Conservation (phyloP, 2,329 filamentous ascomycete species). For the Nannizzia gypsea region DNA sequence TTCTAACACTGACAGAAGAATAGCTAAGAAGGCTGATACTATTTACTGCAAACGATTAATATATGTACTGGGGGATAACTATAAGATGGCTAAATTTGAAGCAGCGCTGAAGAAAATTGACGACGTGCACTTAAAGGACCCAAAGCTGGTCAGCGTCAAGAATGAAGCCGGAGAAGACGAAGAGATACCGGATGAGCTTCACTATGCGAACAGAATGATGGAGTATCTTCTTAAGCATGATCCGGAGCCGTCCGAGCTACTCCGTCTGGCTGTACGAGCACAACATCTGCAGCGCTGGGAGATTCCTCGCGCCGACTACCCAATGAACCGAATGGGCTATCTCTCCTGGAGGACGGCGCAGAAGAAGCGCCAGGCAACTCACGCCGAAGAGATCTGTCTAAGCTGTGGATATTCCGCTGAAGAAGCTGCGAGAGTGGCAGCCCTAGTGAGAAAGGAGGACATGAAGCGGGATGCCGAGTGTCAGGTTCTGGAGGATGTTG, state of each 20-base stretch:
- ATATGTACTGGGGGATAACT: neutral
- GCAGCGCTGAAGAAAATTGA: constrained; percentile 58
- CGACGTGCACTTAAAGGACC: constrained; percentile 57
- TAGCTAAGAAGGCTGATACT: too few species aligned
- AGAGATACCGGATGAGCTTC: constrained; percentile 60
- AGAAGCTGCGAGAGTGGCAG: constrained; percentile 51
- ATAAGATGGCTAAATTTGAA: constrained; percentile 24
- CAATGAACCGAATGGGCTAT: constrained; percentile 64
- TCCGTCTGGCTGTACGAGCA: constrained; percentile 66
- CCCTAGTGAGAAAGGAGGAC: constrained; percentile 68
- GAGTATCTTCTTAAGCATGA: constrained; percentile 52
- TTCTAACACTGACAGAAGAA: neutral
- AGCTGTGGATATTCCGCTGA: constrained; percentile 40
- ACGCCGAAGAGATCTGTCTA: constrained; percentile 44
- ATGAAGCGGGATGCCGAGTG: constrained; percentile 43
- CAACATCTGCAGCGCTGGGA: constrained; percentile 84
- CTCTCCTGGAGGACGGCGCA: constrained; percentile 66
- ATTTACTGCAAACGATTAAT: too few species aligned
- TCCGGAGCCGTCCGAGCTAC: constrained; percentile 51
- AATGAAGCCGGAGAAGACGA: constrained; percentile 23
- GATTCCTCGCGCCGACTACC: constrained; percentile 60
- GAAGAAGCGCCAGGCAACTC: constrained; percentile 58
- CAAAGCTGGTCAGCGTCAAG: constrained; percentile 40
- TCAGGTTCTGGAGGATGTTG: constrained; percentile 71
- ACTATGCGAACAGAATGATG: constrained; percentile 73